A percentile compares a stretch with the other conserved stretches of the same genome.
phyloP scores from a whole-genome alignment of 2,329 filamentous ascomycete genomes.

The Fusarium sp. region DNA sequence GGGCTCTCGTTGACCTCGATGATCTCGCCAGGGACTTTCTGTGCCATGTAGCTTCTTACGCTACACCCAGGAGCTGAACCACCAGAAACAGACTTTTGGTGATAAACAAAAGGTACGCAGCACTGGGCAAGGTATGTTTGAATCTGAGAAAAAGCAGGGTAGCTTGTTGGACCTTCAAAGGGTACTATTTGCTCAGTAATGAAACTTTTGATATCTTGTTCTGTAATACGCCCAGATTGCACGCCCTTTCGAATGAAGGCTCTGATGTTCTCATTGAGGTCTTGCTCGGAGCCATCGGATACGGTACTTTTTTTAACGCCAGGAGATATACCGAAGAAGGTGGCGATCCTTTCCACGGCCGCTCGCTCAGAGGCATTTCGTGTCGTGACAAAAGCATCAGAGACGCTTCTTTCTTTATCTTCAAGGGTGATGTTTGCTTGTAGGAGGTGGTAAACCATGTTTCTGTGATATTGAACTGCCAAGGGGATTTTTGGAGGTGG shows the following conservation, averaged over 20 bases:
- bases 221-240: neutral
- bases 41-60: no score
- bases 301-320: no score
- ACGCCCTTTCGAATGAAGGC: neutral
- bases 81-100: neutral
- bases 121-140: neutral
- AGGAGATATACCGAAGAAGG: neutral
- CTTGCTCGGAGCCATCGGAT: neutral
- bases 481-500: neutral
- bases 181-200: neutral
- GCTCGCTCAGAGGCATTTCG: neutral
- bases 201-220: neutral
- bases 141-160: neutral
- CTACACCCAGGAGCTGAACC: neutral
- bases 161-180: neutral
- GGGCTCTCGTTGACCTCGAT: no score
- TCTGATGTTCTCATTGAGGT: neutral
- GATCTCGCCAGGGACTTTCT: no score
- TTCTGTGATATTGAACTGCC: neutral
- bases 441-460: neutral
- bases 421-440: neutral
- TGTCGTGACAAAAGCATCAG: neutral
- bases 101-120: neutral
- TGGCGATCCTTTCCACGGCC: rapidly evolving
- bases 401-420: neutral